Base-by-base conservation (phyloP, 306 rosid genomes). In the Vachellia pachyceras region DNA sequence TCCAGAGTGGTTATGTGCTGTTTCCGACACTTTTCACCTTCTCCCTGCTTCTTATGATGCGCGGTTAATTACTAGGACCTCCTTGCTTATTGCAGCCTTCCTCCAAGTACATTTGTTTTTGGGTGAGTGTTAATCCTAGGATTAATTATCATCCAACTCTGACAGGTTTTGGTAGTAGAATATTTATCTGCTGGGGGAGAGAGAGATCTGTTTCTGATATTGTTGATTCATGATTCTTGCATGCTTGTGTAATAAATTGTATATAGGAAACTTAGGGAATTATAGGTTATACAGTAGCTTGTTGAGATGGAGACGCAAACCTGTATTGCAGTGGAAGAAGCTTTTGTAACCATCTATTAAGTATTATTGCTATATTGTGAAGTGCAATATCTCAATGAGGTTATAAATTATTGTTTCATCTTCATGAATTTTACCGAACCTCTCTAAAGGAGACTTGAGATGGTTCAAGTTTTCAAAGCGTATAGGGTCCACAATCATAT, bases 161-260 rank as follows among this genome's bases (percentile, higher is more conserved):
- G 82, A 82, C 81, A 63, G 63, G 73, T 77, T 83, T 79, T 73
- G 61, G 79, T 67, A 7, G 58, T 60, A 66, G 76, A 22, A 58
- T 37, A 66, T 80, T 71, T 54, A 55, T 65, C 45, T 64, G 44
- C 54, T 55, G 68, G 81, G 81, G 76, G 36, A 65, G 65, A 68
- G 64, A 77, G 65, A 33, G 60, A 33, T 80, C 66, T 81, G 84
- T 74, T 88, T 81, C 82, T 67, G 77, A 72, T 84, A 85, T 50
- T 76, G 74, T 80, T 78, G 81, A 83, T 90, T 87, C 85, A 68
- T 83, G 87, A 89, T 90, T 91, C 87, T 89, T 91, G 88, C 78
- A 76, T 88, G 89, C 86, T 82, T 83, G 87, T 84, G 85, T 85
- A 86, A 91, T 92, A 92, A 90, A 64, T 29, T 85, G 83, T 91